phyloP scores from a whole-genome alignment of 768 basidiomycete species.

The Imleria badia region DNA sequence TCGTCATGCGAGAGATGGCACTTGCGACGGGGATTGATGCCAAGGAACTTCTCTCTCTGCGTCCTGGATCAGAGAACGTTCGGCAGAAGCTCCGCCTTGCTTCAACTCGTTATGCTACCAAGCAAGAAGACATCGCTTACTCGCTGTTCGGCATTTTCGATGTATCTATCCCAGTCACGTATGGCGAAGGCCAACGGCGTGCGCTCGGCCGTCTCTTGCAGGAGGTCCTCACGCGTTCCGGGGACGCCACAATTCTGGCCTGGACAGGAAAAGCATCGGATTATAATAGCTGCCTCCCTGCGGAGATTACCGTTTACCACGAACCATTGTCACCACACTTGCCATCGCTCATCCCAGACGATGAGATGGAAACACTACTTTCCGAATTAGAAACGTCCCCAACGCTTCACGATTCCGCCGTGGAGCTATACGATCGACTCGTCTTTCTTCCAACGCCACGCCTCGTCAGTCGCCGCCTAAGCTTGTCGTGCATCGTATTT shows the following conservation, averaged over 20 bases:
- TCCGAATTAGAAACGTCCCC: not conserved
- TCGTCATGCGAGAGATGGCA: constrained; percentile 22
- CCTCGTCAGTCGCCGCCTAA: constrained; percentile 17
- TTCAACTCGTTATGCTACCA: constrained; percentile 21
- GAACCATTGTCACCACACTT: constrained; percentile 2
- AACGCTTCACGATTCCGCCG: constrained; percentile 1
- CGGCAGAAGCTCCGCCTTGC: constrained; percentile 23
- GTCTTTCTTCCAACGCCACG: constrained; percentile 10
- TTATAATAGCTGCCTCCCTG: constrained; percentile 25
- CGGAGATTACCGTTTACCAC: constrained; percentile 19
- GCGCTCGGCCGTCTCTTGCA: constrained; percentile 25
- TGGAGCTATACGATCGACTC: constrained; percentile 13
- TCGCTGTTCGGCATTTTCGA: constrained; percentile 28
- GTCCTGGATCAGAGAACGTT: constrained; percentile 13
- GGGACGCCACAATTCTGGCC: constrained; percentile 13
- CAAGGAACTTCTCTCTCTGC: constrained; percentile 8
- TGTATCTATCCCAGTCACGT: constrained; percentile 15
- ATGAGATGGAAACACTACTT: constrained; percentile 9
- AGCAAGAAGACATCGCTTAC: constrained; percentile 26
- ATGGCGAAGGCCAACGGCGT: constrained; percentile 25
- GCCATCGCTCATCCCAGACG: constrained; percentile 5
- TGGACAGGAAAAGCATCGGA: constrained; percentile 21
- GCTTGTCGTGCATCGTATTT: constrained; percentile 15
- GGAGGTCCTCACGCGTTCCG: constrained; percentile 15
- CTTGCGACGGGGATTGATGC: constrained; percentile 10